Percentiles rank a stretch among this genome's conserved stretches.
Evolutionary conservation across 179 eudicot species (phyloP).

Genomic region (Silene noctiflora): DNA sequence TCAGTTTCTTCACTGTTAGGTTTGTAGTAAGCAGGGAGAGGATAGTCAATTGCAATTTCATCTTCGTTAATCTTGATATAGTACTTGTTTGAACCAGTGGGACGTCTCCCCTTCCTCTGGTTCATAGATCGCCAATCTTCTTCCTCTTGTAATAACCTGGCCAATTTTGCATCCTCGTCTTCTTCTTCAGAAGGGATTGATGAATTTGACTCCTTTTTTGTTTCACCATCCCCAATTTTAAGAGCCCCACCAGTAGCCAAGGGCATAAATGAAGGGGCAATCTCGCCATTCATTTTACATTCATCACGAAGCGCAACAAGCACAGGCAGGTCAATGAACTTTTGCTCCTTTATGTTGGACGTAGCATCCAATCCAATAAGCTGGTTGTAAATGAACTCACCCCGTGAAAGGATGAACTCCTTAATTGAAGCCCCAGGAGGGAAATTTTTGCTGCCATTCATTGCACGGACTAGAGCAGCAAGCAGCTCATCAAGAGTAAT

Average conservation of each 20-base stretch:
- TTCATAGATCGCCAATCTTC: conserved; percentile 76
- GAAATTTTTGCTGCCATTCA: conserved; percentile 77
- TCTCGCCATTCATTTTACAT: conserved; percentile 36
- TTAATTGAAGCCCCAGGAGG: conserved; percentile 57
- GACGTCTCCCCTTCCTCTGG: conserved; percentile 54
- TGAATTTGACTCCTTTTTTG: conserved; percentile 23
- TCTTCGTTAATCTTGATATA: conserved; percentile 94
- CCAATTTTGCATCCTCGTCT: conserved; percentile 71
- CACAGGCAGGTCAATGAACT: conserved; percentile 55
- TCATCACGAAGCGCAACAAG: conserved; percentile 71
- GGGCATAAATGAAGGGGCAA: conserved; percentile 24
- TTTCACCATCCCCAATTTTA: conserved; percentile 44
- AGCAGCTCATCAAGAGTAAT: conserved; percentile 67
- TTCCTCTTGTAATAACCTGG: conserved; percentile 78
- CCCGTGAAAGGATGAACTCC: conserved; percentile 82
- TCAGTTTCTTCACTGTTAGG: conserved; percentile 71
- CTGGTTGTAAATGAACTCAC: conserved; percentile 85
- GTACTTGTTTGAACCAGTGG: conserved; percentile 50
- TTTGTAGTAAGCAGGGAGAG: conserved; percentile 83
- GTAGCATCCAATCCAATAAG: conserved; percentile 81
- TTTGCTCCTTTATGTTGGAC: conserved; percentile 50
- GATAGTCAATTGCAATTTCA: conserved; percentile 94
- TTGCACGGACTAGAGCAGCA: conserved; percentile 68
- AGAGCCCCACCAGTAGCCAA: conserved; percentile 39
- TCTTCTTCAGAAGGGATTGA: conserved; percentile 37